Conservation (phyloP, 2,329 filamentous ascomycete species). For the Diaporthe ilicicola region DNA sequence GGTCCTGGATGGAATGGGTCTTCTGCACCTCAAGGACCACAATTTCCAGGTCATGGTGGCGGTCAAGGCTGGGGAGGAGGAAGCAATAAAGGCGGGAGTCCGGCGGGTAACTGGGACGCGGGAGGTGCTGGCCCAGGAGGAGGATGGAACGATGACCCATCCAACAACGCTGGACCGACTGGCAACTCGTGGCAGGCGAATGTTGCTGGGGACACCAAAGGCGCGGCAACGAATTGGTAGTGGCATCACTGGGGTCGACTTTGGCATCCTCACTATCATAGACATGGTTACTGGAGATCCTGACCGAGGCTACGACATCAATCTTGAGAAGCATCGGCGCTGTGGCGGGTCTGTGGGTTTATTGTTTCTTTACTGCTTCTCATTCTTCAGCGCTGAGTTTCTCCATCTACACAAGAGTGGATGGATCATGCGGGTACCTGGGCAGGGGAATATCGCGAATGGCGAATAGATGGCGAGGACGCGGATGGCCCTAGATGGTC, state of each 20-base stretch:
- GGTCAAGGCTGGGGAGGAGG: slow-evolving; percentile 2
- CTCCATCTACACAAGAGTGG: background rate
- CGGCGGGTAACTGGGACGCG: background rate
- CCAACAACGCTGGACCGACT: slow-evolving; percentile 23
- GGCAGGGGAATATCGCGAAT: background rate
- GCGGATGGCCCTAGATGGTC: background rate
- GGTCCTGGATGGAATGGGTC: background rate
- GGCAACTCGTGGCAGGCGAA: background rate
- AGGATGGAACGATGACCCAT: slow-evolving; percentile 11
- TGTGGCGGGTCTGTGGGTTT: slow-evolving; percentile 5
- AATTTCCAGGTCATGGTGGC: background rate
- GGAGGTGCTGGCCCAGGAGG: background rate
- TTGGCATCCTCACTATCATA: background rate
- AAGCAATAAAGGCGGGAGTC: background rate
- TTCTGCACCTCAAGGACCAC: background rate
- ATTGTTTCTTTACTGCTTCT: background rate
- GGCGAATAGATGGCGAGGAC: background rate
- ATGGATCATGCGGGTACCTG: too few species aligned
- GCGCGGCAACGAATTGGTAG: slow-evolving; percentile 27
- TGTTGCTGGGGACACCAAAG: slow-evolving; percentile 23
- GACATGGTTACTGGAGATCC: background rate
- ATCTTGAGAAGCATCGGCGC: slow-evolving; percentile 1
- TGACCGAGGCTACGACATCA: background rate
- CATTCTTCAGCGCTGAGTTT: background rate
- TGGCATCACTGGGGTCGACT: background rate